Conservation (phyloP, 169 alveolate species). For the Plasmodium sp. region DNA sequence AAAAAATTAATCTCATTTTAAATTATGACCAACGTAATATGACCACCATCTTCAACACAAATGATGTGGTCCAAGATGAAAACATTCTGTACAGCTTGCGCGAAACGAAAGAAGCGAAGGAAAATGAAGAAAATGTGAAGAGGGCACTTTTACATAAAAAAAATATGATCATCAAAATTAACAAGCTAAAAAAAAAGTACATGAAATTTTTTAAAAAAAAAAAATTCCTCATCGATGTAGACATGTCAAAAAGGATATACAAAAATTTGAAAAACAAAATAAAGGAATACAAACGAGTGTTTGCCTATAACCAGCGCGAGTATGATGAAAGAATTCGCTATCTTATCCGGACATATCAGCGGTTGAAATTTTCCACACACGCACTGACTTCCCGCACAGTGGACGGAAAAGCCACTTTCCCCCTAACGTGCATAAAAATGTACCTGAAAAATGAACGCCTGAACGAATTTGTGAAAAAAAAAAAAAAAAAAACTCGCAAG, state of each 20-base stretch:
- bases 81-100: conserved; percentile 50
- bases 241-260: conserved; percentile 12
- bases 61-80: conserved; percentile 10
- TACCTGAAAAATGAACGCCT: conserved; percentile 3
- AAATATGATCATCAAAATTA: conserved; percentile 30
- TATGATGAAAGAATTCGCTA: conserved; percentile 36
- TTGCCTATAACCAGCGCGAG: background rate
- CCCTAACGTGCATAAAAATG: conserved; percentile 1
- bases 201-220: conserved; percentile 22
- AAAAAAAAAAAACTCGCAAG: background rate
- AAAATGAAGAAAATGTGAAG: conserved; percentile 46
- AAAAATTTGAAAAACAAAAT: background rate
- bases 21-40: conserved; percentile 39
- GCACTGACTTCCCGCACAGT: background rate
- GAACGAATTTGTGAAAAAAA: background rate
- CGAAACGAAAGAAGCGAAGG: conserved; percentile 36
- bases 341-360: conserved; percentile 2
- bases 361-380: background rate
- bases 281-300: conserved; percentile 8
- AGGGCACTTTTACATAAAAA: conserved; percentile 39
- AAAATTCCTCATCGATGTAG: conserved; percentile 34
- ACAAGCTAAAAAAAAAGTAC: conserved; percentile 27
- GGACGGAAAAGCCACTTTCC: background rate
- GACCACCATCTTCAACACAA: conserved; percentile 14
- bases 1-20: conserved; percentile 25